Evolutionary conservation across 305 asterid genomes (phyloP), one percentile per base, ranked within the genome.

Genomic region (Solanum hybrid): DNA sequence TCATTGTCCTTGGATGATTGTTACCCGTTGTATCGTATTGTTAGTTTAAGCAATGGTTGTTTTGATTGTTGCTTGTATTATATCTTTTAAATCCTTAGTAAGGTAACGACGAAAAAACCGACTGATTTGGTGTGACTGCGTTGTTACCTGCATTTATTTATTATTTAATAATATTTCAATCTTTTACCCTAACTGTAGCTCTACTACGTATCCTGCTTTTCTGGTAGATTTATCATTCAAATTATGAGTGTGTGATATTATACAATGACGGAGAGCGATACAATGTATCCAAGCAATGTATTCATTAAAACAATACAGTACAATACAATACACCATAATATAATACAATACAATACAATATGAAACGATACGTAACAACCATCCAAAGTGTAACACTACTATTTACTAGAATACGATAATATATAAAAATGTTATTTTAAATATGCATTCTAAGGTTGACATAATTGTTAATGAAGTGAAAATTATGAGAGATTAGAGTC

Each of bases 91-190:
- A 22, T 64, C 1, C 72, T 2, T 60, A 20, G 72, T 22, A 22
- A 22, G 27, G 6, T 22, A 32, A 20, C 1, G 11, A 8, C 3
- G 1, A 60, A 22, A 60, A 60, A 22, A 22, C 0, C 1, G 2
- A 60, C 0, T 20, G 6, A 64, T 64, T 64, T 64, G 26, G 27
- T 22, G 27, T 64, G 27, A 64, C 0, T 0, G 6, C 27, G 1
- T 22, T 2, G 12, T 60, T 64, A 64, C 1, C 5, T 60, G 24
- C 24, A 22, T 8, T 8, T 64, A 22, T 64, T 22, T 64, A 22
- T 64, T 60, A 60, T 8, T 60, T 22, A 64, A 64, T 64, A 64
- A 22, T 64, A 64, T 64, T 64, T 64, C 12, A 64, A 60, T 22
- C 0, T 64, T 4, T 22, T 64, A 64, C 1, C 6, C 1, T 22